These are phyloP conservation scores for Castanea mollissima DNA, from an alignment of 306 rosid genomes.

Conservation along the genomic window DNA sequence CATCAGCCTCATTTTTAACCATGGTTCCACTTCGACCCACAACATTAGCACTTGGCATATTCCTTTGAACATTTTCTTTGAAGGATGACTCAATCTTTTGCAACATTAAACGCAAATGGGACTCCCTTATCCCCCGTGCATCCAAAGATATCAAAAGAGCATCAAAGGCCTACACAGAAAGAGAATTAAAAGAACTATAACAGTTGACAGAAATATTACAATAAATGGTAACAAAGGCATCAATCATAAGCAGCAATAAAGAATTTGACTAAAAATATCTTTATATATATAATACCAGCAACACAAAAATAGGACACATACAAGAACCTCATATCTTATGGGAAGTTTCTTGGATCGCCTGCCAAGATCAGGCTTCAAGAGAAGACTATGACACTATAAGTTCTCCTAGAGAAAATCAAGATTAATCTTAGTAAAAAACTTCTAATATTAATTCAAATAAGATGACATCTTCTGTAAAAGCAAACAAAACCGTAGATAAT, in stretches of 20 bases:
- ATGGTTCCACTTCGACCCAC: slow-evolving; percentile 29
- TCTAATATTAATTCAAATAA: not conserved
- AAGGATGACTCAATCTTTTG: slow-evolving; percentile 79
- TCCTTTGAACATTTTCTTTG: slow-evolving; percentile 68
- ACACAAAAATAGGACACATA: not conserved
- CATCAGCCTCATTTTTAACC: slow-evolving; percentile 57
- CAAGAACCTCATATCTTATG: not conserved
- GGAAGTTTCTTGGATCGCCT: not conserved
- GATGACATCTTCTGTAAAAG: not conserved
- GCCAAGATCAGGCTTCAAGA: not conserved
- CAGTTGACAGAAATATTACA: slow-evolving; percentile 5
- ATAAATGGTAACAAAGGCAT: slow-evolving; percentile 1
- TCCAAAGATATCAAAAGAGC: slow-evolving; percentile 73
- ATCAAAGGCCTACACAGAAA: slow-evolving; percentile 73
- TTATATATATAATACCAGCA: not conserved
- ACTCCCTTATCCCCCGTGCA: slow-evolving; percentile 87
- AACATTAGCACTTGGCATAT: slow-evolving; percentile 26
- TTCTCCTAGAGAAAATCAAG: not conserved
- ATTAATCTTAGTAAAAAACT: not conserved
- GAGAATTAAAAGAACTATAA: slow-evolving; percentile 17
- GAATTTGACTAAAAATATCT: not conserved
- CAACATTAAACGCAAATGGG: slow-evolving; percentile 91
- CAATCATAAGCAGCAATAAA: not conserved
- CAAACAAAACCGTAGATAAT: not conserved
- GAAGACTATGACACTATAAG: not conserved